Conservation (phyloP, 1,284 basidiomycete genomes). For the Gymnopus androsaceus region DNA sequence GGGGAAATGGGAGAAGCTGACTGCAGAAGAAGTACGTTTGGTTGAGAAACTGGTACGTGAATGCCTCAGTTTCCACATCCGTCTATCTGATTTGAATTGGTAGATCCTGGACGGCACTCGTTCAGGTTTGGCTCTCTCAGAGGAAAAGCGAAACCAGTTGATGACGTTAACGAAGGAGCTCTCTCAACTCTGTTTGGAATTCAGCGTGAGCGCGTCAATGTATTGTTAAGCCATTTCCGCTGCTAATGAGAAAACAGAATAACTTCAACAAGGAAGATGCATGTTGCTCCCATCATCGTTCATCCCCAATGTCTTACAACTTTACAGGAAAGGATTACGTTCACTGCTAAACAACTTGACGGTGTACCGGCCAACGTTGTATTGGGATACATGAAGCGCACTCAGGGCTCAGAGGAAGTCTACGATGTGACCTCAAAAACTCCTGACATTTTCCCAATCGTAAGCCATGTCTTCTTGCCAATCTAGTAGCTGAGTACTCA, state of each 20-base stretch:
- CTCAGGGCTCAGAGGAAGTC: slow-evolving; percentile 54
- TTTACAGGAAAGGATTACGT: slow-evolving; percentile 59
- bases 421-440: slow-evolving; percentile 74
- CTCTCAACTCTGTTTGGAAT: slow-evolving; percentile 70
- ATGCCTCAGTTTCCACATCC: neutral
- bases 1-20: slow-evolving; percentile 58
- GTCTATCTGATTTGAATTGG: neutral
- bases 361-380: slow-evolving; percentile 79
- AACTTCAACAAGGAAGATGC: slow-evolving; percentile 87
- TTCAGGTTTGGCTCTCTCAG: slow-evolving; percentile 71
- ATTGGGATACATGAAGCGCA: slow-evolving; percentile 70
- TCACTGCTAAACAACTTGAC: slow-evolving; percentile 72
- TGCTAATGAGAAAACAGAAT: slow-evolving; percentile 48
- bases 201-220: slow-evolving; percentile 52
- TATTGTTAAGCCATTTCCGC: neutral
- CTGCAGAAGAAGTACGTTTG: slow-evolving; percentile 67
- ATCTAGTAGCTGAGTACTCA: neutral
- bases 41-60: slow-evolving; percentile 66
- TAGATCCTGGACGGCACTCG: slow-evolving; percentile 73
- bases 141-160: slow-evolving; percentile 59
- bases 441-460: slow-evolving; percentile 77
- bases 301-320: slow-evolving; percentile 9
- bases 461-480: slow-evolving; percentile 36
- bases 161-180: slow-evolving; percentile 68
- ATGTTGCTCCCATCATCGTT: slow-evolving; percentile 11